A percentile compares a stretch with the other conserved stretches of the same genome.
Conservation (phyloP, 345 rosid genomes). For the Erodium maritimum region DNA sequence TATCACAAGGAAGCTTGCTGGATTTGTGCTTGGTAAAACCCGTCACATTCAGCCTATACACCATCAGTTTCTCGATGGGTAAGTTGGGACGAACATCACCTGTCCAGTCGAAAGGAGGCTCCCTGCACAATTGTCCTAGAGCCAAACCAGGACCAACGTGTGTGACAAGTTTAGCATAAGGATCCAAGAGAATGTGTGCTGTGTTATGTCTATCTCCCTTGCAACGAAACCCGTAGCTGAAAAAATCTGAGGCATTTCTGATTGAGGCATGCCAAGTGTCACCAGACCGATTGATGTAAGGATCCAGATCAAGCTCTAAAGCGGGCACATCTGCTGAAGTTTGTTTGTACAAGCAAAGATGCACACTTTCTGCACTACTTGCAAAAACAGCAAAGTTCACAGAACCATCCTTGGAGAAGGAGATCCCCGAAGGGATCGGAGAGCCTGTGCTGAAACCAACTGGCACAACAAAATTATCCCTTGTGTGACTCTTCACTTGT, state of each 20-base stretch:
- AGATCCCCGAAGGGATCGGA: slow-evolving; percentile 72
- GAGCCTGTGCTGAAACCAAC: slow-evolving; percentile 59
- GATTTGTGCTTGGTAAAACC: slow-evolving; percentile 63
- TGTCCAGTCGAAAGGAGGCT: slow-evolving; percentile 70
- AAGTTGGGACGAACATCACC: slow-evolving; percentile 48
- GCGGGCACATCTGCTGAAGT: slow-evolving; percentile 54
- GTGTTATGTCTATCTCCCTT: slow-evolving; percentile 22
- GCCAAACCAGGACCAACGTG: no score
- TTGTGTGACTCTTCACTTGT: no score
- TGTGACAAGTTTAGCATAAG: slow-evolving; percentile 55
- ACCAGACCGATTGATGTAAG: slow-evolving; percentile 71
- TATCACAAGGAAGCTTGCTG: slow-evolving; percentile 38
- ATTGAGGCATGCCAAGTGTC: slow-evolving; percentile 77
- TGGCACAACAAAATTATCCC: slow-evolving; percentile 53
- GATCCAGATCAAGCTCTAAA: slow-evolving; percentile 87
- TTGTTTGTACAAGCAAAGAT: slow-evolving; percentile 64
- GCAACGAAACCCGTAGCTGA: slow-evolving; percentile 61
- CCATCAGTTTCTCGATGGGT: slow-evolving; percentile 53
- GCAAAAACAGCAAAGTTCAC: slow-evolving; percentile 72
- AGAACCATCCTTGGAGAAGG: slow-evolving; percentile 49
- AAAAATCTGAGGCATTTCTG: slow-evolving; percentile 36
- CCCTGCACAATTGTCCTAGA: slow-evolving; percentile 42
- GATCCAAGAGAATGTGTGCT: slow-evolving; percentile 51
- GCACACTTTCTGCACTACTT: slow-evolving; percentile 38
- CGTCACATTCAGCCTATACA: slow-evolving; percentile 63